Evolutionary conservation across 148 eudicot species (phyloP).

Genomic region (Camellia lanceoleosa): DNA sequence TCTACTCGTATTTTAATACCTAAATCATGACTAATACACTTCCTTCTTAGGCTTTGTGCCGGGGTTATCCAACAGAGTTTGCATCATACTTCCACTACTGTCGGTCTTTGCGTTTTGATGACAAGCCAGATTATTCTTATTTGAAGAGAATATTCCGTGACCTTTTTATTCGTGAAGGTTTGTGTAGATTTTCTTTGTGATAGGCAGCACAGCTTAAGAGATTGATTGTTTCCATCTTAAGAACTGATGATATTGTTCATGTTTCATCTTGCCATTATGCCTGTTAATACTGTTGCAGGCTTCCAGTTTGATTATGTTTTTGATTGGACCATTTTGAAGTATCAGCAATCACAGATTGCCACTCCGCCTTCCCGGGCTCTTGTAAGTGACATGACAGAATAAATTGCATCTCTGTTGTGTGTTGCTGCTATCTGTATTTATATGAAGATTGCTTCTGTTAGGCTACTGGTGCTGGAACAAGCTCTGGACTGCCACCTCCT

Average conservation of each 20-base stretch:
- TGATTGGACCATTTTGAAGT: conserved; percentile 96
- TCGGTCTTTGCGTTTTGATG: conserved; percentile 93
- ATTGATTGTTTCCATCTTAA: not conserved
- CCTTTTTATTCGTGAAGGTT: conserved; percentile 98
- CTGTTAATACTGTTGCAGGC: conserved; percentile 42
- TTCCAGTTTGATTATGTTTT: conserved; percentile 97
- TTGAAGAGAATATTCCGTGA: conserved; percentile 91
- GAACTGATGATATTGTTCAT: not conserved
- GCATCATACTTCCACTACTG: conserved; percentile 94
- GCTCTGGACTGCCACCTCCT: conserved; percentile 68
- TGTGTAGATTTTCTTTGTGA: conserved; percentile 18
- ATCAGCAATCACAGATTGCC: conserved; percentile 90
- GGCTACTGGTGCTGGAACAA: conserved; percentile 73
- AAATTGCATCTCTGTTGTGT: conserved; percentile 6
- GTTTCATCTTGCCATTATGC: not conserved
- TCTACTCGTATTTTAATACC: not conserved
- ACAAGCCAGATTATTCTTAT: conserved; percentile 91
- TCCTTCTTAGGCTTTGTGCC: conserved; percentile 63
- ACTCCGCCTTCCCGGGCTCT: conserved; percentile 62
- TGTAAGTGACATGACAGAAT: conserved; percentile 41
- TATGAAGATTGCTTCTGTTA: conserved; percentile 23
- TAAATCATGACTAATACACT: conserved; percentile 1
- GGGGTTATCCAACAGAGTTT: conserved; percentile 86
- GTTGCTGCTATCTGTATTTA: not conserved
- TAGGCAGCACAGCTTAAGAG: conserved; percentile 1